Evolutionary conservation across 306 rosid genomes (phyloP), one percentile per base, ranked within the genome.

Genomic region (Trifolium dubium): DNA sequence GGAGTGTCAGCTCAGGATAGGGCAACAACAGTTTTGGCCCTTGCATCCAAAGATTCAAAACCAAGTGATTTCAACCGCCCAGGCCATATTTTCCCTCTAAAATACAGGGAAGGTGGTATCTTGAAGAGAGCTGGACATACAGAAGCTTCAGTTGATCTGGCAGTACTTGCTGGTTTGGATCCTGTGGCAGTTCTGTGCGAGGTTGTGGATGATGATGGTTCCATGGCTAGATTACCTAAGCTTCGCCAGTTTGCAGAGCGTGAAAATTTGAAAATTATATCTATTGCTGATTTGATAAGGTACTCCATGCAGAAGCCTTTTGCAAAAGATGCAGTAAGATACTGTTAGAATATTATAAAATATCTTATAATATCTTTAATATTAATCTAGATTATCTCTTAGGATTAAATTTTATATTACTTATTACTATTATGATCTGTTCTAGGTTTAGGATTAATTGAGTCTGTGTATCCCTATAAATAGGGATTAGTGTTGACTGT

Each of bases 71-170:
- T 94, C 86, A 92, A 92, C 76, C 90, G 99, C 14, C 99, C 99
- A 0, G 99, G 99, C 73, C 97, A 94, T 89, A 90, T 94, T 54
- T 94, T 89, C 62, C 99, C 99, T 0, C 85, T 94, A 55, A 89
- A 85, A 79, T 94, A 92, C 86, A 80, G 88, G 74, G 97, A 92
- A 65, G 99, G 99, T 18, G 99, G 99, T 68, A 94, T 94, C 69
- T 71, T 94, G 83, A 94, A 89, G 86, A 88, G 99, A 82, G 97
- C 99, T 15, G 99, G 99, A 68, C 99, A 94, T 74, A 92, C 97
- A 3, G 99, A 94, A 87, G 97, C 97, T 73, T 88, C 99, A 3
- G 93, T 87, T 72, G 99, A 94, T 82, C 95, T 94, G 62, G 90
- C 92, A 5, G 53, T 87, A 76, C 90, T 92, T 69, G 99, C 99